Evolutionary conservation across 345 rosid species (phyloP), one percentile per base, ranked within the genome.

Genomic region (Heritiera fomes): DNA sequence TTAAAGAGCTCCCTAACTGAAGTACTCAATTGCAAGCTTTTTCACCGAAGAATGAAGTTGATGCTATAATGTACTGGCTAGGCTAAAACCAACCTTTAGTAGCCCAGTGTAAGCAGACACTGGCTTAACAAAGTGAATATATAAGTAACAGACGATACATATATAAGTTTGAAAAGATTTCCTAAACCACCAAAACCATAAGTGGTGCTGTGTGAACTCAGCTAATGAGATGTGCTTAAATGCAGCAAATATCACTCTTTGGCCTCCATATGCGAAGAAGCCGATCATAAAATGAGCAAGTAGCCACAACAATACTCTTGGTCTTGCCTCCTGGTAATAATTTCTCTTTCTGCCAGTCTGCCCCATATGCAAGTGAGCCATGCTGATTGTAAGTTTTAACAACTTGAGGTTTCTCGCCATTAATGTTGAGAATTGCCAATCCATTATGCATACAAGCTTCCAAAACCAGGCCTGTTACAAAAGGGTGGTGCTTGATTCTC

Each of bases 401-500:
- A 7, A 90, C 83, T 86, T 88, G 86, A 82, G 83, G 80, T 50
- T 87, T 75, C 84, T 78, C 89, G 32, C 82, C 87, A 49, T 72
- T 77, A 77, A 86, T 80, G 52, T 88, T 90, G 8, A 83, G 85
- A n/a, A 94, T 71, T 14, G 91, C 88, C 78, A 92, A 90, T 52
- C 98, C 95, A 30, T 90, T 90, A 81, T 96, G 97, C 98, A 94
- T 90, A 84, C 99, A 94, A 71, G 98, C 97, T 0, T 91, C 88
- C 86, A 92, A 82, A 46, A 90, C 86, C 55, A 94, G 47, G 64
- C 92, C 90, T 0, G 87, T 79, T n/a, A 86, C 77, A 50, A 71
- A 78, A 0, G 93, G 90, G 82, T 96, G 97, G 73, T 89, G 90
- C 83, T 92, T 92, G 73, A 92, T 87, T 84, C 97, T 90, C 99